phyloP scores from a whole-genome alignment of 2,329 filamentous ascomycete species.

The Clonostachys solani region DNA sequence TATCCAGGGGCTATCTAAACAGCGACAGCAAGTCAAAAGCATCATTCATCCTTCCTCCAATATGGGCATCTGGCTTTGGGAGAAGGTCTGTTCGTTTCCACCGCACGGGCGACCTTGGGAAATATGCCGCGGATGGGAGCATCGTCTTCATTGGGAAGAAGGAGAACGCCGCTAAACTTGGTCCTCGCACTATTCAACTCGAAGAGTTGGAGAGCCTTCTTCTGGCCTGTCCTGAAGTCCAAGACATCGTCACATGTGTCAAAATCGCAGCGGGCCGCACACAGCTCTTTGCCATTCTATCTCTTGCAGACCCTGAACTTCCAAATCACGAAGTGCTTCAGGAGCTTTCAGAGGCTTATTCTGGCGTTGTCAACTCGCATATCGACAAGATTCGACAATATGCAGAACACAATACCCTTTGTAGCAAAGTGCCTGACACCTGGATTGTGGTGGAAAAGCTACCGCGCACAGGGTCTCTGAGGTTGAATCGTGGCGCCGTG shows the following conservation, averaged over 20 bases:
- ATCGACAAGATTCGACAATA: no score
- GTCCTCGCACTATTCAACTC: constrained; percentile 45
- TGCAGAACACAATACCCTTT: no score
- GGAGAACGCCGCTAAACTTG: constrained; percentile 48
- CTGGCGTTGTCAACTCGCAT: no score
- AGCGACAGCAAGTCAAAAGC: background rate
- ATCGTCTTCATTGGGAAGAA: constrained; percentile 38
- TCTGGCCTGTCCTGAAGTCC: background rate
- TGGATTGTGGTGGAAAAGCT: no score
- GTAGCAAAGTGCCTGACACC: no score
- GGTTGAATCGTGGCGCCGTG: no score
- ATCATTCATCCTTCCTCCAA: constrained; percentile 1
- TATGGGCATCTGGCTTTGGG: no score
- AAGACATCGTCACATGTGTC: background rate
- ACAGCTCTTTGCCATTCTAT: background rate
- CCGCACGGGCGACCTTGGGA: constrained; percentile 39
- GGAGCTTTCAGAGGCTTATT: background rate
- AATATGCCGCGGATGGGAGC: constrained; percentile 25
- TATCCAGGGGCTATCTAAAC: background rate
- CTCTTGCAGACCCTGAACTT: background rate
- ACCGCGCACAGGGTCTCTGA: no score
- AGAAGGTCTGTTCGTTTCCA: constrained; percentile 18
- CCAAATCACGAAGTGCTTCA: background rate
- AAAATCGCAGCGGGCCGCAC: background rate
- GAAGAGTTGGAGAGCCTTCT: constrained; percentile 4